A percentile compares a stretch with the other conserved stretches of the same genome.
phyloP scores from a whole-genome alignment of 2,329 filamentous ascomycete species.

The Capronia americana region DNA sequence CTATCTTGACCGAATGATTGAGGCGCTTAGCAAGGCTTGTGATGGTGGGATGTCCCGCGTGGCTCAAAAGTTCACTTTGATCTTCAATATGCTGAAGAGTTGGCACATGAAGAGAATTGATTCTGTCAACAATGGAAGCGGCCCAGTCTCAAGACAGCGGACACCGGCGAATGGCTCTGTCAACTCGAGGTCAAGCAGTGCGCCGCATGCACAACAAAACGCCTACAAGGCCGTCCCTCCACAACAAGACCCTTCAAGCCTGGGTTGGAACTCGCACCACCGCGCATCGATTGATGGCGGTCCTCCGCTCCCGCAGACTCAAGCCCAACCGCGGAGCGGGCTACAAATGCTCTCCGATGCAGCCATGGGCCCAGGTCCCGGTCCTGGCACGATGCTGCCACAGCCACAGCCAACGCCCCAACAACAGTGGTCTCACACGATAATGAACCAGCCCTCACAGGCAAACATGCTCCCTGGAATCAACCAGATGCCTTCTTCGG shows the following conservation, averaged over 20 bases:
- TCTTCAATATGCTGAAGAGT: conserved; percentile 71
- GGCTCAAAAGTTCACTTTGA: conserved; percentile 72
- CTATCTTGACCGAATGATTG: conserved; percentile 73
- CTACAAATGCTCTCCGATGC: conserved; percentile 42
- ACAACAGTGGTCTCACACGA: conserved; percentile 35
- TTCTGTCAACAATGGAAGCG: conserved; percentile 28
- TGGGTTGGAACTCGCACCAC: conserved; percentile 32
- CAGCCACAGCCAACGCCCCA: conserved; percentile 23
- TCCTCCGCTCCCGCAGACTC: conserved; percentile 26
- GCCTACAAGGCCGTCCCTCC: conserved; percentile 28
- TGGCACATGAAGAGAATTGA: conserved; percentile 64
- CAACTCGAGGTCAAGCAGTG: conserved; percentile 1
- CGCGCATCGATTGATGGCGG: conserved; percentile 26
- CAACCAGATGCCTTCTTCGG: conserved; percentile 29
- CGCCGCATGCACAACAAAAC: conserved; percentile 13
- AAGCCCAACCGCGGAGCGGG: conserved; percentile 32
- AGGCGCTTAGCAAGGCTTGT: conserved; percentile 69
- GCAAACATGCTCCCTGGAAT: conserved; percentile 33
- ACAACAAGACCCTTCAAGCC: conserved; percentile 30
- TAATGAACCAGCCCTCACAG: conserved; percentile 27
- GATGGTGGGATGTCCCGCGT: conserved; percentile 69
- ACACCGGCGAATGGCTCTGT: conserved; percentile 26
- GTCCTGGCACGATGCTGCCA: conserved; percentile 25
- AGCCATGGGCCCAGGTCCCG: conserved; percentile 37
- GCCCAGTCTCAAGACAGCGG: conserved; percentile 30